Evolutionary conservation across 176 grass and related monocot species (phyloP).

Genomic region (Elymus sibiricus): DNA sequence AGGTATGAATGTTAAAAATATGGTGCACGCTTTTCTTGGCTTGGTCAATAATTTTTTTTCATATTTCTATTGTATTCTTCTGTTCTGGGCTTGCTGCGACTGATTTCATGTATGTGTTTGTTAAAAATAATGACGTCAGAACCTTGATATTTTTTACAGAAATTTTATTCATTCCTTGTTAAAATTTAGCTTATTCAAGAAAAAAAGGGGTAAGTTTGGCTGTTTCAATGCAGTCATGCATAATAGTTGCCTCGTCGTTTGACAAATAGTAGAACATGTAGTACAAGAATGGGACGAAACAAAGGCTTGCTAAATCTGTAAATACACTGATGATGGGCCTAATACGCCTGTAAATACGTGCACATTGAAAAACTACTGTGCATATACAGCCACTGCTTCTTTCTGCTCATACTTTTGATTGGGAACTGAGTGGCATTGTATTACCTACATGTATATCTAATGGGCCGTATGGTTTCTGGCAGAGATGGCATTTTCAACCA

Average conservation of each 20-base stretch:
- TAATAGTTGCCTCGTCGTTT: not conserved
- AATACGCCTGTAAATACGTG: not conserved
- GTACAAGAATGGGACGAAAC: not conserved
- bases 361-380: not conserved
- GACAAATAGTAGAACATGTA: not conserved
- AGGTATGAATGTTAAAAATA: constrained; percentile 42
- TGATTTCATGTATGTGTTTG: not conserved
- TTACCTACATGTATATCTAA: not conserved
- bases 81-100: not conserved
- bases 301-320: not conserved
- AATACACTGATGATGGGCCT: not conserved
- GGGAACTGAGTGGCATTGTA: too few species aligned
- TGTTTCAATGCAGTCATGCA: not conserved
- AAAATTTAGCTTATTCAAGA: not conserved
- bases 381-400: not conserved
- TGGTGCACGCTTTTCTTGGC: not conserved
- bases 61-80: not conserved
- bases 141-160: not conserved
- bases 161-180: not conserved
- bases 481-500: constrained; percentile 75
- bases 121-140: not conserved
- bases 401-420: not conserved
- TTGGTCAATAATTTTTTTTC: not conserved
- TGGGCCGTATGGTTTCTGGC: not conserved
- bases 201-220: not conserved